Evolutionary conservation across 1,139 yeast genomes (phyloP).

Genomic region (Yamadazyma buinensis): DNA sequence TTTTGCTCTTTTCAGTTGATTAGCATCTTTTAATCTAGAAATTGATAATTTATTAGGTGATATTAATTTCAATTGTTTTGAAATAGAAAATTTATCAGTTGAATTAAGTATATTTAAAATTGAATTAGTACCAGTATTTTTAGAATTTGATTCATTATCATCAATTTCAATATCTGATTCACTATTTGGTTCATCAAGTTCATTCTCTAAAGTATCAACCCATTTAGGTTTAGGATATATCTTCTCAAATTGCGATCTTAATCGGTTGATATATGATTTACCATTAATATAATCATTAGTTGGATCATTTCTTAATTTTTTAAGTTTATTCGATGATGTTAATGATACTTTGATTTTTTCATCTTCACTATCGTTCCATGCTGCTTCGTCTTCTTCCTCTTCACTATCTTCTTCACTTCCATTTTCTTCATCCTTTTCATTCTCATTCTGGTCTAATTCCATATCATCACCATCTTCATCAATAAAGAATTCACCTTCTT

Average conservation of each 20-base stretch:
- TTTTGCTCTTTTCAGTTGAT: conserved; percentile 60
- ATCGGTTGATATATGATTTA: conserved; percentile 61
- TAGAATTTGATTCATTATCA: conserved; percentile 16
- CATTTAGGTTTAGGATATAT: conserved; percentile 87
- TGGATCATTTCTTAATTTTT: conserved; percentile 66
- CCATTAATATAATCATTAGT: conserved; percentile 63
- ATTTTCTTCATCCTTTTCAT: conserved; percentile 17
- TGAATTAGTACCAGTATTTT: conserved; percentile 42
- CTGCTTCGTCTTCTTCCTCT: conserved; percentile 33
- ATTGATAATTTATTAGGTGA: conserved; percentile 74
- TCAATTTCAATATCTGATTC: conserved; percentile 16
- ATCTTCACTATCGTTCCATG: conserved; percentile 94
- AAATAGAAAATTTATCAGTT: conserved; percentile 53
- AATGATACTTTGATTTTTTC: conserved; percentile 67
- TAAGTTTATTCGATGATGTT: conserved; percentile 53
- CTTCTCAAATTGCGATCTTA: conserved; percentile 81
- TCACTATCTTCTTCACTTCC: conserved; percentile 22
- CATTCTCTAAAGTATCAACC: conserved; percentile 49
- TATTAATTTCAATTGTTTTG: conserved; percentile 52
- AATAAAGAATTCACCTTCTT: conserved; percentile 34
- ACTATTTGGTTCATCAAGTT: conserved; percentile 17
- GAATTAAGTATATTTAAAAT: conserved; percentile 57
- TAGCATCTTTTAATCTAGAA: conserved; percentile 81
- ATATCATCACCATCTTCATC: conserved; percentile 54
- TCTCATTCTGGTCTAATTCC: conserved; percentile 43